These are phyloP conservation scores for Fusarium setosum DNA, from an alignment of 2,329 filamentous ascomycete genomes.

Conservation along the genomic window DNA sequence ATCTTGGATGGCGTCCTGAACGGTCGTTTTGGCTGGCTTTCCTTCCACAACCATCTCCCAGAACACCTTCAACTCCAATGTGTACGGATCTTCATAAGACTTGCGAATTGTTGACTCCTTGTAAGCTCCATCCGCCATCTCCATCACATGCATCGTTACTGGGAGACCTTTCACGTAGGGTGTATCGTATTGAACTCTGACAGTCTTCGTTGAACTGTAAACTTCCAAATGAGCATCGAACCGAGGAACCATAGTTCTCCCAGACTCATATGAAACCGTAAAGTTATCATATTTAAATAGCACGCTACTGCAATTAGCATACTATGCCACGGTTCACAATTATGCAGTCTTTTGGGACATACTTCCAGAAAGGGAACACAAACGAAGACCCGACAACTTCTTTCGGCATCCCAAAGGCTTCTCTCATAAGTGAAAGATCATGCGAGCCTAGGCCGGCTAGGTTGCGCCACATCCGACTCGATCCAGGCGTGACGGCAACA, in stretches of 20 bases:
- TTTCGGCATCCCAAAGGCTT: constrained; percentile 24
- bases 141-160: constrained; percentile 56
- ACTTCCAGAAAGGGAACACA: constrained; percentile 33
- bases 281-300: constrained; percentile 49
- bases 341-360: no score
- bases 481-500: no score
- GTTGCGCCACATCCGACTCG: no score
- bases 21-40: constrained; percentile 45
- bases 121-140: constrained; percentile 43
- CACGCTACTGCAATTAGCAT: no score
- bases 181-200: constrained; percentile 64
- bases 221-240: constrained; percentile 63
- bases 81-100: constrained; percentile 55
- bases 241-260: constrained; percentile 61
- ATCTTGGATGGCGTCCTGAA: constrained; percentile 42
- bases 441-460: constrained; percentile 3
- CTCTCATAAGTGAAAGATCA: constrained; percentile 12
- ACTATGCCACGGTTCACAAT: no score
- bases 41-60: constrained; percentile 30
- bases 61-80: constrained; percentile 46
- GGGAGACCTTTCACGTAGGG: constrained; percentile 64
- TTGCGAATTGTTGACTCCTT: constrained; percentile 43
- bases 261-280: constrained; percentile 64
- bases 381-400: constrained; percentile 15
- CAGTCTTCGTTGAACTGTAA: constrained; percentile 62